Evolutionary conservation across 2,329 filamentous ascomycete genomes (phyloP), one percentile per base, ranked within the genome.

Genomic region (Trichoderma lentiforme): DNA sequence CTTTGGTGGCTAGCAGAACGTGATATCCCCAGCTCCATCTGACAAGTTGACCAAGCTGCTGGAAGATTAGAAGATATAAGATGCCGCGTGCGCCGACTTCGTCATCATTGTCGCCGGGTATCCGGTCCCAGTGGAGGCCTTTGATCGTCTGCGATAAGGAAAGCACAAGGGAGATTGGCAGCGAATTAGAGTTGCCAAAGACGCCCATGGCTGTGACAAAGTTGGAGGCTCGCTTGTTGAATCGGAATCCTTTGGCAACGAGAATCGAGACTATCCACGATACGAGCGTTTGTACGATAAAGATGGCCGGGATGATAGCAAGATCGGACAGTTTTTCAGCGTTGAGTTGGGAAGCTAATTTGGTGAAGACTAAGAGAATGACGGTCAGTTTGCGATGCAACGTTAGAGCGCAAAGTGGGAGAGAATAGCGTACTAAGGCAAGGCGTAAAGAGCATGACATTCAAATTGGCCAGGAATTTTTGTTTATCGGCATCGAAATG

Each of bases 1-100:
- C 90, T 75, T 93, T 92, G 21, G 95, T 94, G 21, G 95, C 95
- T n/a, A 99, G 86, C 21, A 99, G 86, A 47, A 98, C 91, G 77
- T 97, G 94, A 81, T 97, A 98, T 12, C 96, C 96, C 96, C 96
- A 99, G 74, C 93, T 98, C 96, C 96, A 99, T 72, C 96, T 90
- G 24, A 99, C 91, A 30, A 98, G 85, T 82, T 99, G 96, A 26
- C 96, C 96, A 3, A 99, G 89, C 81, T 99, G 96, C 83, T 99
- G 96, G 83, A 99, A 99, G 76, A 99, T 97, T 73, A 99, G 87
- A 12, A 99, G 87, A 79, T 99, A 99, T 1, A 99, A 85, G 73
- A 99, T 98, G 73, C 96, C 96, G 73, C 96, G 90, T 3, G 96
- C 95, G 28, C 90, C 95, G 24, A 99, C 96, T 81, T 98, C 94